Base-by-base conservation (phyloP, 1,284 basidiomycete species). In the Gymnopus androsaceus region DNA sequence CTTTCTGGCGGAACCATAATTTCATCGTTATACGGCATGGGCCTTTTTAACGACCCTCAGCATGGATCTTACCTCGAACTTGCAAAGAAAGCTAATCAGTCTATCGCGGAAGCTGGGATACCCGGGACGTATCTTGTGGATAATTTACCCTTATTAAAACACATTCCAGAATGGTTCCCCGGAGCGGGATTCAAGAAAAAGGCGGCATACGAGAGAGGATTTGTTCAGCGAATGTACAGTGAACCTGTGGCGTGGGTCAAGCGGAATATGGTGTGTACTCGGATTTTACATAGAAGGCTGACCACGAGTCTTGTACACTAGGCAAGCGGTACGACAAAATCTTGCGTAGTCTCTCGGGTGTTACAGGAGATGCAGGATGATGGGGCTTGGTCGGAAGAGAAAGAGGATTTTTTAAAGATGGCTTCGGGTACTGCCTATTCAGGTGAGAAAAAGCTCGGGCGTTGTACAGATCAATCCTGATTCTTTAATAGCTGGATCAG, bases 41-140 rank as follows among this genome's bases (percentile, higher is more conserved):
- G n/a, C n/a, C n/a, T 51, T 21, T 34, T 19, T 12, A 21, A 40
- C n/a, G 9, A 51, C 7, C 4, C 17, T 19, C 19, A 17, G 14
- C 7, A 40, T 21, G 49, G 59, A 72, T 54, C 69, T 66, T 15
- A 54, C 62, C 27, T 59, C 64, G 67, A 33, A 57, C 67, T 65
- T 25, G 15, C 37, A n/a, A n/a, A 42, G 21, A 54, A 60, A 42
- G 31, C 38, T 36, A 23, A 42, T 30, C 34, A 41, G 23, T 38
- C 28, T 4, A 17, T 51, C 14, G 30, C 37, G 19, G 40, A 31
- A 19, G 49, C 54, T 4, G 30, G 37, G 31, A 56, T 67, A 40
- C 67, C 66, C 2, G 69, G 69, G 21, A 59, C 66, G 25, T 69
- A 64, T 56, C 42, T 64, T n/a, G 65, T 71, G 28, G 68, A 70